Percentiles rank a stretch among this genome's conserved stretches.
Conservation (phyloP, 2,329 filamentous ascomycete genomes). For the Thelonectria discophora region DNA sequence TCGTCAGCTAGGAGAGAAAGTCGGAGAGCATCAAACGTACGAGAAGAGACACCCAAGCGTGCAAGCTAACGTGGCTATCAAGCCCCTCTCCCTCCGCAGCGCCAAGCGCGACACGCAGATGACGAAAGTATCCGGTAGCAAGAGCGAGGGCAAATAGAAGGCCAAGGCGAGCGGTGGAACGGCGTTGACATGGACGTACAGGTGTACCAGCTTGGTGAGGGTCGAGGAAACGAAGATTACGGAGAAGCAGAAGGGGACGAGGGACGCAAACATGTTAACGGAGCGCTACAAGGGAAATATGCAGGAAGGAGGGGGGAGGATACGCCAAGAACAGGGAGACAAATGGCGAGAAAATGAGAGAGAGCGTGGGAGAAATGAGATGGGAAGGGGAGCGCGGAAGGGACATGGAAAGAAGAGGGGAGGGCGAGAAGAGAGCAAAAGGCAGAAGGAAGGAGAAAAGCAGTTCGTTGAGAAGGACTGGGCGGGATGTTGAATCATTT, state of each 20-base stretch:
- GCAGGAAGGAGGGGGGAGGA: too few relatives aligned
- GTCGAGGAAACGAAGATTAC: constrained; percentile 42
- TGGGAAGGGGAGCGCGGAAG: constrained; percentile 3
- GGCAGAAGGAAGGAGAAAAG: constrained; percentile 2
- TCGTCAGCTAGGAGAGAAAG: background rate
- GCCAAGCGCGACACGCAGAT: constrained; percentile 41
- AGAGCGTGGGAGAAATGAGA: constrained; percentile 7
- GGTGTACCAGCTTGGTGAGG: constrained; percentile 43
- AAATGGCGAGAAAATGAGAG: constrained; percentile 1
- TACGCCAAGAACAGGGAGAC: background rate
- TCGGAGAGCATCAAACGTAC: constrained; percentile 27
- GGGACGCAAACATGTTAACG: constrained; percentile 34
- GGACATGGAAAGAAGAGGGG: background rate
- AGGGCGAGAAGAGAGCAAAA: background rate
- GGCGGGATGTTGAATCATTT: background rate
- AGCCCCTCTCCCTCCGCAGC: constrained; percentile 39
- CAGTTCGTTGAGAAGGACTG: background rate
- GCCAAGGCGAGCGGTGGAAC: constrained; percentile 39
- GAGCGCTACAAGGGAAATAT: constrained; percentile 7
- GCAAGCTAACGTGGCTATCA: constrained; percentile 36
- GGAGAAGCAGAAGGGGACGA: constrained; percentile 44
- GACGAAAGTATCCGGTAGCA: constrained; percentile 41
- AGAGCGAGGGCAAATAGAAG: constrained; percentile 44
- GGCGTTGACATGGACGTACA: constrained; percentile 41
- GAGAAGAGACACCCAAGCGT: constrained; percentile 38